phyloP scores from a whole-genome alignment of 2,329 filamentous ascomycete genomes.

The Trichoderma arundinaceum region DNA sequence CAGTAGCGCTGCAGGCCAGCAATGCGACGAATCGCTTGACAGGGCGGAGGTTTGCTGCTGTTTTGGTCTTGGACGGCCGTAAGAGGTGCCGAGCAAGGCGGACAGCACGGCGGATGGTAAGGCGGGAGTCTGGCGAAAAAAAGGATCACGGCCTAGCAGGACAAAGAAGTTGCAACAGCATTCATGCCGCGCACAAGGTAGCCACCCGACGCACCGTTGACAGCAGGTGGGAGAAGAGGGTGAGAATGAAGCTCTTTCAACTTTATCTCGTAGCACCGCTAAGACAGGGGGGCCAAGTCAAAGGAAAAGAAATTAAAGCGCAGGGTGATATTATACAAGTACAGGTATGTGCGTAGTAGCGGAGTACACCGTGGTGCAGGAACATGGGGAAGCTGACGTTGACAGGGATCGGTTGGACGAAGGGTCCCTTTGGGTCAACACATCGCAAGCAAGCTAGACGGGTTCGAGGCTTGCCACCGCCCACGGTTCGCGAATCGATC shows the following conservation, averaged over 20 bases:
- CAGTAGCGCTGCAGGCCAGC: constrained; percentile 19
- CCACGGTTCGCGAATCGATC: neutral
- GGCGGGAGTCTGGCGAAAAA: neutral
- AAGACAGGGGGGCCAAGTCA: constrained; percentile 12
- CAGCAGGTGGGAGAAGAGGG: neutral
- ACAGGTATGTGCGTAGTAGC: constrained; percentile 4
- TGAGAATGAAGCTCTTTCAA: constrained; percentile 4
- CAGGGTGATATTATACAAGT: constrained; percentile 20
- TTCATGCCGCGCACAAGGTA: neutral
- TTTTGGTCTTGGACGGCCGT: neutral
- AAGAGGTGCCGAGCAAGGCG: neutral
- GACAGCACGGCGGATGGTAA: neutral
- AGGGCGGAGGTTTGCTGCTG: neutral
- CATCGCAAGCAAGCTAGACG: constrained; percentile 4
- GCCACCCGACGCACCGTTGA: neutral
- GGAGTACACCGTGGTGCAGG: constrained; percentile 13
- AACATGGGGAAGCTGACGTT: constrained; percentile 25
- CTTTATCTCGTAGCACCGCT: neutral
- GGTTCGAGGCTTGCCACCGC: neutral
- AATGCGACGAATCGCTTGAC: constrained; percentile 15
- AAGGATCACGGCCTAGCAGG: neutral
- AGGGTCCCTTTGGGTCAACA: neutral
- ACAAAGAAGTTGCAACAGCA: neutral
- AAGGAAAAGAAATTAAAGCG: constrained; percentile 14
- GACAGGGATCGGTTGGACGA: constrained; percentile 10